Conservation (phyloP, 2,329 filamentous ascomycete genomes). For the Fusarium robinianum region DNA sequence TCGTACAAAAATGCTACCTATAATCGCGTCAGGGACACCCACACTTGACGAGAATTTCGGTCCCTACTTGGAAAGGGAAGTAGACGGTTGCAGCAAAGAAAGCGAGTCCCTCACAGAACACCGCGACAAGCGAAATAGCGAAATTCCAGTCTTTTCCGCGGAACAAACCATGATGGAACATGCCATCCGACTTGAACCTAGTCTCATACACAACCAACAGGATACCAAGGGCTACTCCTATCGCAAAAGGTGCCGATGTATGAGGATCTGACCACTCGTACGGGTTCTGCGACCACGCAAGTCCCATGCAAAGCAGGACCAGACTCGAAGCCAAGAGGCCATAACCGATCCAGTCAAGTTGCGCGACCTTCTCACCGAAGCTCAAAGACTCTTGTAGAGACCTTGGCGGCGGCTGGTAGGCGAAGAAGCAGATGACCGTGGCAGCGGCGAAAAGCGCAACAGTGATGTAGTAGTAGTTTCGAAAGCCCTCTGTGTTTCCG, state of each 20-base stretch:
- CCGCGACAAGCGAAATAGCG: slow-evolving; percentile 41
- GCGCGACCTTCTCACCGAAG: slow-evolving; percentile 39
- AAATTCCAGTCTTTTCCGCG: slow-evolving; percentile 41
- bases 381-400: slow-evolving; percentile 7
- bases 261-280: slow-evolving; percentile 45
- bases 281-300: slow-evolving; percentile 47
- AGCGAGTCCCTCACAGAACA: slow-evolving; percentile 44
- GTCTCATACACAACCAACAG: slow-evolving; percentile 42
- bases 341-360: slow-evolving; percentile 48
- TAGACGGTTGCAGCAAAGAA: slow-evolving; percentile 40
- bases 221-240: slow-evolving; percentile 38
- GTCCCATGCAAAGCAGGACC: slow-evolving; percentile 46
- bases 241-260: slow-evolving; percentile 42
- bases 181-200: slow-evolving; percentile 44
- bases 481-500: slow-evolving; percentile 10
- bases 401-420: slow-evolving; percentile 17
- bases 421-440: slow-evolving; percentile 5
- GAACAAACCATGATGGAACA: slow-evolving; percentile 49
- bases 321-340: slow-evolving; percentile 41
- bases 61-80: slow-evolving; percentile 44
- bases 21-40: background rate
- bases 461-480: slow-evolving; percentile 22
- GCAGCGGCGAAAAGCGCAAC: slow-evolving; percentile 6
- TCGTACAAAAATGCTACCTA: slow-evolving; percentile 42
- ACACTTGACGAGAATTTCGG: background rate